phyloP scores from a whole-genome alignment of 352 stramenopile genomes.

The Salisapilia sapeloensis region DNA sequence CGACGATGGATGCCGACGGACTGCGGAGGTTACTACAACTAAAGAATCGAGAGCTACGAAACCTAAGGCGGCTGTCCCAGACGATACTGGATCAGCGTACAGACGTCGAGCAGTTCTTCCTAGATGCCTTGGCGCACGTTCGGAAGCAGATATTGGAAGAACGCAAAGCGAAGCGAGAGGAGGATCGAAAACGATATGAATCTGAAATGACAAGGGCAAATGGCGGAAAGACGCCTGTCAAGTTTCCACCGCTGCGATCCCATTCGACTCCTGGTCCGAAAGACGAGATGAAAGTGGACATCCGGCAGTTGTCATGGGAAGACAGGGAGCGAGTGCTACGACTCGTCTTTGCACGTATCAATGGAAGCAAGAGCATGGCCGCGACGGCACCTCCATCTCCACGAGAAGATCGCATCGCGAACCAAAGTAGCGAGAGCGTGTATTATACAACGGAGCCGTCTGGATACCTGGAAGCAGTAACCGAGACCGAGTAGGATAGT shows the following conservation, averaged over 20 bases:
- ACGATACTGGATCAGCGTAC: constrained; percentile 85
- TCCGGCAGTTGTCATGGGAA: constrained; percentile 78
- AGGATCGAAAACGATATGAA: constrained; percentile 35
- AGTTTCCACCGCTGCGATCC: constrained; percentile 1
- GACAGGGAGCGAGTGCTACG: constrained; percentile 85
- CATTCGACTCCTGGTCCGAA: too few species aligned
- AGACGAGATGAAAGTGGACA: constrained; percentile 76
- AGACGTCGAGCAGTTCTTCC: constrained; percentile 85
- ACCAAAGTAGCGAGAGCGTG: constrained; percentile 7
- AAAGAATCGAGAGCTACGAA: constrained; percentile 88
- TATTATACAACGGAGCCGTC: constrained; percentile 38
- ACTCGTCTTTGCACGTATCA: constrained; percentile 91
- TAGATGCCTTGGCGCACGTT: constrained; percentile 83
- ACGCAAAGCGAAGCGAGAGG: constrained; percentile 20
- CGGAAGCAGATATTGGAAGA: constrained; percentile 54
- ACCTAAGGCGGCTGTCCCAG: constrained; percentile 76
- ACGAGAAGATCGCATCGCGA: constrained; percentile 1
- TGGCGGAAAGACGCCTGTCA: constrained; percentile 5
- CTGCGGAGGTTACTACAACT: constrained; percentile 73
- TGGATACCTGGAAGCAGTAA: background rate
- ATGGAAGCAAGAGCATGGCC: constrained; percentile 46
- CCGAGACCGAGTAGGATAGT: background rate
- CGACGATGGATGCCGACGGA: constrained; percentile 71
- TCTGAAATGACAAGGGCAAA: constrained; percentile 23
- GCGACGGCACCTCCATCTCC: constrained; percentile 6